Conservation (phyloP, 225 moss, liverwort and hornwort species). For the Neckera pumila region DNA sequence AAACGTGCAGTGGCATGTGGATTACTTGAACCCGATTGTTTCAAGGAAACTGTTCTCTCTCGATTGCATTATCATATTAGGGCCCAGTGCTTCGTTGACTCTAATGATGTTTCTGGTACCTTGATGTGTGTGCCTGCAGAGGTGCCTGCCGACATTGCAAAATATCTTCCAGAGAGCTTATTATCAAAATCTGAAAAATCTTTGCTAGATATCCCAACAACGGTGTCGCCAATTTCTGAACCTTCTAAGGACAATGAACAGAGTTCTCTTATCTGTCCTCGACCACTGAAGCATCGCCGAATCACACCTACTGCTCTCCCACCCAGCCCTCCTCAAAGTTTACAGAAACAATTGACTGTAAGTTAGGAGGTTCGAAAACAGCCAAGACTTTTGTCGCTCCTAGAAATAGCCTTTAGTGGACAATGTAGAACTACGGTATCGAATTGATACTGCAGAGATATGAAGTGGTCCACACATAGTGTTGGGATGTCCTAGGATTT, state of each 20-base stretch:
- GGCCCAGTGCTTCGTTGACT: neutral
- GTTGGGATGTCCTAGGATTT: neutral
- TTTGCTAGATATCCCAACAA: neutral
- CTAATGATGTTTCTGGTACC: neutral
- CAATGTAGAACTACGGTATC: neutral
- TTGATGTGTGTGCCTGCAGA: slow-evolving; percentile 11
- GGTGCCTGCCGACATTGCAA: slow-evolving; percentile 18
- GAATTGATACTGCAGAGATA: neutral
- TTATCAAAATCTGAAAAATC: neutral
- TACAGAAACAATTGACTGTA: neutral
- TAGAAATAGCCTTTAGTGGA: neutral
- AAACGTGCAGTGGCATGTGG: neutral
- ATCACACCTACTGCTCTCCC: slow-evolving; percentile 36
- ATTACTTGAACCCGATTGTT: neutral
- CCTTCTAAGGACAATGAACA: neutral
- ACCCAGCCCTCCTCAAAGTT: neutral
- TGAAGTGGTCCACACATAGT: neutral
- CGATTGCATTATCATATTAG: neutral
- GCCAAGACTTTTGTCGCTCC: neutral
- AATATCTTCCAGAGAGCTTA: slow-evolving; percentile 30
- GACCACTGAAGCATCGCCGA: slow-evolving; percentile 51
- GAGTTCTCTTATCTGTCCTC: slow-evolving; percentile 13
- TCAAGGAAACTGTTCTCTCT: neutral
- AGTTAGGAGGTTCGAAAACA: neutral
- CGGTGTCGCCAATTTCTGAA: neutral